A percentile compares a stretch with the other conserved stretches of the same genome.
Conservation (phyloP, 257 asterid species). For the Petunia axillaris region DNA sequence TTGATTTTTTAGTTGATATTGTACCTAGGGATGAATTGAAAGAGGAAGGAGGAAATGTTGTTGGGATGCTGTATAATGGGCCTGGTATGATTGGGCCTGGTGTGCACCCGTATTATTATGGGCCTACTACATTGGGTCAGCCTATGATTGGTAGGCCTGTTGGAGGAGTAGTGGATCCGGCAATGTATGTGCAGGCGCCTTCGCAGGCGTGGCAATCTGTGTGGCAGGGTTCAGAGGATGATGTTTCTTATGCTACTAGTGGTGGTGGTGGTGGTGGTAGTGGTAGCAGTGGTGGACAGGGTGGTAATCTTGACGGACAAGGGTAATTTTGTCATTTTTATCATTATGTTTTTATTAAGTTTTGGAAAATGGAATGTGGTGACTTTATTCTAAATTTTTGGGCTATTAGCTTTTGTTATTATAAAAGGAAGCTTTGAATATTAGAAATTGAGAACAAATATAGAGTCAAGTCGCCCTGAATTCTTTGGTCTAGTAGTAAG, state of each 20-base stretch:
- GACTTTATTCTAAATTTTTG: background rate
- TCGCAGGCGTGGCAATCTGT: constrained; percentile 91
- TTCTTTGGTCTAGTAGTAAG: background rate
- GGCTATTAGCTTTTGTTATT: background rate
- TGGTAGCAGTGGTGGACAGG: constrained; percentile 62
- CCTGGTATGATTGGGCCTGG: constrained; percentile 47
- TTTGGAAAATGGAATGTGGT: background rate
- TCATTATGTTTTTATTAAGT: background rate
- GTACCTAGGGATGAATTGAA: constrained; percentile 90
- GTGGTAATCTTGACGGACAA: constrained; percentile 69
- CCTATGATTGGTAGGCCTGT: constrained; percentile 85
- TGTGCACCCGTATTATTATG: constrained; percentile 63
- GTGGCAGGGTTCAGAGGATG: constrained; percentile 74
- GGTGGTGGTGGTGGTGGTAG: constrained; percentile 46
- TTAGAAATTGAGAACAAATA: background rate
- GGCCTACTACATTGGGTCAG: constrained; percentile 69
- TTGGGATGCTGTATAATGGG: constrained; percentile 33
- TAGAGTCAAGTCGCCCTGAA: no score
- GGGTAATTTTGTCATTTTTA: constrained; percentile 40
- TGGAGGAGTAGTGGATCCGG: constrained; percentile 54
- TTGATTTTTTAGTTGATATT: constrained; percentile 88
- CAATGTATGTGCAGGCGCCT: constrained; percentile 65
- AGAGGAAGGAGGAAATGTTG: constrained; percentile 62
- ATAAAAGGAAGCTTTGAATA: background rate
- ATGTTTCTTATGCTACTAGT: constrained; percentile 53